Base-by-base conservation (phyloP, 768 basidiomycete genomes). In the Mycena chlorophos region DNA sequence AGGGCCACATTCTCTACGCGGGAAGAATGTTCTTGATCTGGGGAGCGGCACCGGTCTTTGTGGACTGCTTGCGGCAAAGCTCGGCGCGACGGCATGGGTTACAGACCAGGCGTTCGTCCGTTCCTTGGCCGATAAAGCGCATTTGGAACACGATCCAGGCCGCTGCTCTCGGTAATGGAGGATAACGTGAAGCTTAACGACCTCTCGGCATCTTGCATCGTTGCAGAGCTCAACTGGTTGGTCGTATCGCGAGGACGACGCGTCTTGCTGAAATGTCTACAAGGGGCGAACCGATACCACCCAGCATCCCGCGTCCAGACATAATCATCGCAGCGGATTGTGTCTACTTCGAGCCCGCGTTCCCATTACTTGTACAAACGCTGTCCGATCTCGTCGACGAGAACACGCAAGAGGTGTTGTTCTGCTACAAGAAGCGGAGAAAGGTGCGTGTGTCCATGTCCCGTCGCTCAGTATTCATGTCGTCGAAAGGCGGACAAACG, bases 281-380 rank as follows among this genome's bases (percentile, higher is more conserved):
- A 60, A 92, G 91, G 94, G 94, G 91, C 23, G 75, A 78, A 17
- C 70, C 79, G 1, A 63, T 86, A 29, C 83, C 88, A 8, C 26
- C 62, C 62, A 38, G 74, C 73, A 65, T 83, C 39, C 74, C 70
- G 14, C 69, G 65, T 3, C 80, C 86, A 5, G 84, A 91, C 65
- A 50, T 96, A 23, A 80, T 98, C 55, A 80, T 98, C 4, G 92
- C 91, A 2, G 94, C 94, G 1, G 94, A 98, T 66, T 98, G 94
- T 63, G 94, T 98, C 8, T 98, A 98, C 73, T 94, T 92, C 61
- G 94, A 97, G 71, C 91, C 93, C 13, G 86, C 91, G 0, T 98
- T 97, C 65, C 88, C 93, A 6, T 79, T 94, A 13, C 82, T 98
- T 1, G 89, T 94, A 2, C 71, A 86, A 60, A 95, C 94, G 0